Percentiles rank a stretch among this genome's conserved stretches.
Conservation (phyloP, 2,329 filamentous ascomycete genomes). For the Balansia obtecta region DNA sequence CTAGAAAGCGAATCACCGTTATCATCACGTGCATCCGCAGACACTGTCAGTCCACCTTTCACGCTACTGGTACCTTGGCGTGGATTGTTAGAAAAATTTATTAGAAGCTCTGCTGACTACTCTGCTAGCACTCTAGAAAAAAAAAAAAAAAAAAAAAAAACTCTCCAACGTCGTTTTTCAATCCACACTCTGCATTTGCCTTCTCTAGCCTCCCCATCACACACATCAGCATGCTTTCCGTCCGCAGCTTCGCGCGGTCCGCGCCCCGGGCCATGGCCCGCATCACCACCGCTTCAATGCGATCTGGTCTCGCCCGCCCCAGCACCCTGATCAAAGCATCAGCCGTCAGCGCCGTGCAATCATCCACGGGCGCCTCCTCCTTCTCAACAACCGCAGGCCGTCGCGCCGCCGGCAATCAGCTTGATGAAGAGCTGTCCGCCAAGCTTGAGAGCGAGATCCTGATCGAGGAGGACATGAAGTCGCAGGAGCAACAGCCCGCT, state of each 20-base stretch:
- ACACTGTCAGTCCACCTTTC: neutral
- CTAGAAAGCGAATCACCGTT: too few species aligned
- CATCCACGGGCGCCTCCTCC: conserved; percentile 26
- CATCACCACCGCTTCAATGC: conserved; percentile 37
- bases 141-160: neutral
- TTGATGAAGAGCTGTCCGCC: conserved; percentile 67
- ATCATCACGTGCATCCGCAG: neutral
- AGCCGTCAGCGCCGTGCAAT: conserved; percentile 18
- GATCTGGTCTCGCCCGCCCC: conserved; percentile 35
- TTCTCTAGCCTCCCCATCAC: neutral
- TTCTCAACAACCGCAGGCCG: conserved; percentile 35
- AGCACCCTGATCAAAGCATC: conserved; percentile 35
- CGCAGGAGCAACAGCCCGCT: conserved; percentile 56
- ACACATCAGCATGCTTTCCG: conserved; percentile 51
- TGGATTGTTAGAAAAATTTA: neutral
- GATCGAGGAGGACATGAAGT: conserved; percentile 73
- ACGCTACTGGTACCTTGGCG: neutral
- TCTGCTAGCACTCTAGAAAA: neutral
- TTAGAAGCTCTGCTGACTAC: neutral
- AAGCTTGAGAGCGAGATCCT: conserved; percentile 79
- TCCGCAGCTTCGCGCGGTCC: conserved; percentile 52
- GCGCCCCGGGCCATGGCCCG: conserved; percentile 53
- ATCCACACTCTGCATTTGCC: conserved; percentile 4
- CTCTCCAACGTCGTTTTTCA: neutral
- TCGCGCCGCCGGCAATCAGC: conserved; percentile 31